Conservation (phyloP, 2,329 filamentous ascomycete species). For the Penicillium sclerotigenum region DNA sequence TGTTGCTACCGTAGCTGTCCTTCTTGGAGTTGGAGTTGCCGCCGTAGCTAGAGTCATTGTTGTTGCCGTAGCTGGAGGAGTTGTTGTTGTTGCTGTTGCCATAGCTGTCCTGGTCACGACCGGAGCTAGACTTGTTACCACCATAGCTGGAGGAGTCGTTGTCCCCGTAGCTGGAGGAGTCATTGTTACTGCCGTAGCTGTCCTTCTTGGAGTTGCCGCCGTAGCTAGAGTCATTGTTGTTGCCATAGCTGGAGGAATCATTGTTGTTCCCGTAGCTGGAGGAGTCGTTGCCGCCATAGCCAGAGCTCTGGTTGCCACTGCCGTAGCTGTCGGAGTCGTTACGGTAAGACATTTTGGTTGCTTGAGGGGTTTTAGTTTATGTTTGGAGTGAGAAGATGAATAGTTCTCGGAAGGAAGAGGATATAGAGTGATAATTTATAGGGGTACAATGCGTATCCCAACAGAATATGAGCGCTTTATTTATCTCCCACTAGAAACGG, state of each 20-base stretch:
- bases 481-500: neutral
- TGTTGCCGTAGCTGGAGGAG: neutral
- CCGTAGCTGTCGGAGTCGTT: constrained; percentile 10
- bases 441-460: neutral
- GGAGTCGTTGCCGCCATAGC: constrained; percentile 1
- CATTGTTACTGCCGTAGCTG: constrained; percentile 10
- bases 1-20: neutral
- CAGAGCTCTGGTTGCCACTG: constrained; percentile 10
- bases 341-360: constrained; percentile 5
- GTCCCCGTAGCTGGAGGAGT: constrained; percentile 5
- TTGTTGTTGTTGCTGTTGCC: too few species aligned
- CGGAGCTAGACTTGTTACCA: neutral
- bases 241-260: neutral
- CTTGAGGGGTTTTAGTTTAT: neutral
- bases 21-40: neutral
- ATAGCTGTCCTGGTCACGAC: neutral
- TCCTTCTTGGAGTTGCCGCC: neutral
- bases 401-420: neutral
- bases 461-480: neutral
- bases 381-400: neutral
- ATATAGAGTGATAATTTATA: neutral
- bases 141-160: constrained; percentile 1
- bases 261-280: neutral
- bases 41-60: neutral
- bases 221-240: neutral